Percentiles rank a stretch among this genome's conserved stretches.
Evolutionary conservation across 2,329 filamentous ascomycete species (phyloP).

Genomic region (Exophiala calicioides): DNA sequence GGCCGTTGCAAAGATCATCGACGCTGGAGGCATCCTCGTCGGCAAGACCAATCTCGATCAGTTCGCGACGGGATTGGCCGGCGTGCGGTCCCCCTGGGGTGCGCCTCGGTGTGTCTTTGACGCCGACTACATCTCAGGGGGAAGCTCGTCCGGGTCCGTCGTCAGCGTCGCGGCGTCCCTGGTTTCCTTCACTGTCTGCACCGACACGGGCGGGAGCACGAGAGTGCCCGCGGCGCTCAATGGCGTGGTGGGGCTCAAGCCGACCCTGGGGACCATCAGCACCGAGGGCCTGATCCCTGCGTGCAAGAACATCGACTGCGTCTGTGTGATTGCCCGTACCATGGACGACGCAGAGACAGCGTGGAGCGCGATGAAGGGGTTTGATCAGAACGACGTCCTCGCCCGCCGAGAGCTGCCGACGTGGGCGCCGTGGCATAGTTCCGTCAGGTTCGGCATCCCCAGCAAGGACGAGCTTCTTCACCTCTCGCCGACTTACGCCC

Average conservation of each 20-base stretch:
- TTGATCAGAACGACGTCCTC: conserved; percentile 40
- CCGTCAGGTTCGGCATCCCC: conserved; percentile 54
- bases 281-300: conserved; percentile 39
- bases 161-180: conserved; percentile 46
- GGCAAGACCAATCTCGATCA: conserved; percentile 64
- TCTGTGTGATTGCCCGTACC: conserved; percentile 51
- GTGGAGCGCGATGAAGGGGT: conserved; percentile 35
- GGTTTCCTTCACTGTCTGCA: conserved; percentile 56
- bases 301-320: conserved; percentile 60
- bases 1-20: conserved; percentile 50
- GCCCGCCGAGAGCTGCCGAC: conserved; percentile 41
- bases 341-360: conserved; percentile 34
- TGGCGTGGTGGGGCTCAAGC: conserved; percentile 32
- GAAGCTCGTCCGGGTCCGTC: conserved; percentile 59
- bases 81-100: conserved; percentile 60
- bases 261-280: conserved; percentile 31
- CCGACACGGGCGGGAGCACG: conserved; percentile 32
- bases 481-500: conserved; percentile 43
- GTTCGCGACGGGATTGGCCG: conserved; percentile 61
- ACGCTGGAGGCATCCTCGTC: conserved; percentile 56
- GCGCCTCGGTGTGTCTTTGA: conserved; percentile 55
- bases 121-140: conserved; percentile 53
- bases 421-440: conserved; percentile 30
- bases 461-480: conserved; percentile 44
- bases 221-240: conserved; percentile 31